Percentiles rank a stretch among this genome's conserved stretches.
phyloP scores from a whole-genome alignment of 1,139 yeast species.

The Hansenula anomala region DNA sequence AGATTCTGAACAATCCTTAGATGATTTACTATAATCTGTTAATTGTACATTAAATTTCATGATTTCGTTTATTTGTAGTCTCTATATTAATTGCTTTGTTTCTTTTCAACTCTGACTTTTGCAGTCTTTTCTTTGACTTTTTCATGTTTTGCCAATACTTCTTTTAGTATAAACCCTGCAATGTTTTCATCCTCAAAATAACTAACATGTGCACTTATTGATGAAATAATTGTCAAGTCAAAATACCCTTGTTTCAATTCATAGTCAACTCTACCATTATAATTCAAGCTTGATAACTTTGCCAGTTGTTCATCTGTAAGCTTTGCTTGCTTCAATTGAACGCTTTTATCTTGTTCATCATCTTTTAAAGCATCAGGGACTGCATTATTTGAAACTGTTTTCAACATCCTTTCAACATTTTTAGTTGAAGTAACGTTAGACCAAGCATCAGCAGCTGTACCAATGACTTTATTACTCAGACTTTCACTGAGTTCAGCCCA shows the following conservation, averaged over 20 bases:
- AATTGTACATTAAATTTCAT: neutral
- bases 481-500: slow-evolving; percentile 39
- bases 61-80: neutral
- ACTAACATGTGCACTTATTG: slow-evolving; percentile 81
- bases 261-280: slow-evolving; percentile 77
- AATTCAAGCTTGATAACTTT: slow-evolving; percentile 44
- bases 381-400: slow-evolving; percentile 4
- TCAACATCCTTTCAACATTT: slow-evolving; percentile 1
- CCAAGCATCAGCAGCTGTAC: slow-evolving; percentile 11
- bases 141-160: slow-evolving; percentile 28
- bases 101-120: neutral
- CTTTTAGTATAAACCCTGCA: slow-evolving; percentile 69
- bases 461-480: slow-evolving; percentile 23
- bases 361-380: slow-evolving; percentile 11
- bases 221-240: slow-evolving; percentile 74
- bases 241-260: slow-evolving; percentile 74
- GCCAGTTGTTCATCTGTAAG: slow-evolving; percentile 29
- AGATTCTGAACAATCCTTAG: slow-evolving; percentile 77
- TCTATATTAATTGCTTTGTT: neutral
- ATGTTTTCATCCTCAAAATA: slow-evolving; percentile 87
- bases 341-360: slow-evolving; percentile 21
- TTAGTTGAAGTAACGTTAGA: slow-evolving; percentile 3
- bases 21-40: slow-evolving; percentile 31
- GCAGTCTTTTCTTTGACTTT: slow-evolving; percentile 10
- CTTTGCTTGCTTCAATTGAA: slow-evolving; percentile 27